A percentile compares a stretch with the other conserved stretches of the same genome.
These are phyloP conservation scores for Litchi chinensis DNA, from an alignment of 345 rosid species.

Conservation along the genomic window DNA sequence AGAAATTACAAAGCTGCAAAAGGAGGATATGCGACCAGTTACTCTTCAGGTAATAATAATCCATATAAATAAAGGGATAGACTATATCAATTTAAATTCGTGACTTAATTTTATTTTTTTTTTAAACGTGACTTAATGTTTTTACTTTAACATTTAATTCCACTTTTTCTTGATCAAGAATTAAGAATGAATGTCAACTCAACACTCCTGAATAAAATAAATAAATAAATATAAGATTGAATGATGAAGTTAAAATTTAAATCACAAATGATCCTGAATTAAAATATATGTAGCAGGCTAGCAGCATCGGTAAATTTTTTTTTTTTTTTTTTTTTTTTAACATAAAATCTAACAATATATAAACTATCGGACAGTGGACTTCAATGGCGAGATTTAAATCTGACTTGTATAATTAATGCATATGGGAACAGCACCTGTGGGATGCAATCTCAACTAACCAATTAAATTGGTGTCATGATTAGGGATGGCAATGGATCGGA, in stretches of 20 bases:
- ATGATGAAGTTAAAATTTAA: neutral
- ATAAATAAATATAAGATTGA: neutral
- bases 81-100: neutral
- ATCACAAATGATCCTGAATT: neutral
- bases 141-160: neutral
- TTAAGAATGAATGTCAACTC: neutral
- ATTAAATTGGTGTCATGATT: no score
- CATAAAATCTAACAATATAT: no score
- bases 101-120: no score
- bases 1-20: conserved; percentile 74
- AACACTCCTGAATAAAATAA: neutral
- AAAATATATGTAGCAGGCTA: no score
- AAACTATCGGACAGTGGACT: neutral
- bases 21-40: conserved; percentile 85
- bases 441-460: neutral
- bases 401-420: neutral
- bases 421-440: neutral
- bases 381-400: neutral
- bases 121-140: neutral
- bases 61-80: neutral
- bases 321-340: no score
- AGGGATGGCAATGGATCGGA: no score
- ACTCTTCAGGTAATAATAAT: conserved; percentile 58
- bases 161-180: neutral
- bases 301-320: neutral